Evolutionary conservation across 352 stramenopile genomes (phyloP), one percentile per base, ranked within the genome.

Genomic region (Pythium chondricola): DNA sequence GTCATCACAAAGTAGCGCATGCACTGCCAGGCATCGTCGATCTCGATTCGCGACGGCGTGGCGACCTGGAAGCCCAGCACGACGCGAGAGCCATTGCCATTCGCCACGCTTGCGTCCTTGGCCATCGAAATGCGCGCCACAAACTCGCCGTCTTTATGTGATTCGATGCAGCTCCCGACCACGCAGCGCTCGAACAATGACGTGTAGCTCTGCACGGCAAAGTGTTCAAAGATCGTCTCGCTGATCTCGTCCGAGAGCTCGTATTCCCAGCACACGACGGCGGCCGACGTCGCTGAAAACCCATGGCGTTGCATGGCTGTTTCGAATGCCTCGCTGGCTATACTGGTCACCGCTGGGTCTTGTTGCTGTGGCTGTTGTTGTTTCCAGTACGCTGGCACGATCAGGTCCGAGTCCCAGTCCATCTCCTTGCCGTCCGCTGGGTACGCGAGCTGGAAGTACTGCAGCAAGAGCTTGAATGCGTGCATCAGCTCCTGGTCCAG

Each of bases 371-470:
- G n/a, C n/a, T n/a, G n/a, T n/a, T n/a, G n/a, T n/a, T n/a, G n/a
- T 41, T 57, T 56, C 54, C 54, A 62, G 27, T 62, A 62, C 16
- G 40, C 35, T 8, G 54, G 54, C 3, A 62, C 27, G 24, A 62
- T 62, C 2, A 56, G 29, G 22, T 62, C 54, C 11, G 54, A 62
- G 11, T 62, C 54, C 20, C 27, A 39, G 8, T 49, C 27, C 54
- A 62, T 56, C 6, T 38, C 33, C n/a, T 3, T 11, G 17, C 39
- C 37, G 10, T 49, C 47, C 3, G 47, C 46, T 6, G 54, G 46
- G 25, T 56, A 62, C 10, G 54, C 54, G 2, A 62, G 20, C n/a
- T 56, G 46, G 26, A 56, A 56, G 10, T 52, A 42, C 27, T 62
- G 41, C 1, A 63, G 42, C 6, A 63, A 30, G 17, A 40, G 41